A percentile compares a stretch with the other conserved stretches of the same genome.
phyloP scores from a whole-genome alignment of 2,329 filamentous ascomycete species.

The Fusarium illudens region DNA sequence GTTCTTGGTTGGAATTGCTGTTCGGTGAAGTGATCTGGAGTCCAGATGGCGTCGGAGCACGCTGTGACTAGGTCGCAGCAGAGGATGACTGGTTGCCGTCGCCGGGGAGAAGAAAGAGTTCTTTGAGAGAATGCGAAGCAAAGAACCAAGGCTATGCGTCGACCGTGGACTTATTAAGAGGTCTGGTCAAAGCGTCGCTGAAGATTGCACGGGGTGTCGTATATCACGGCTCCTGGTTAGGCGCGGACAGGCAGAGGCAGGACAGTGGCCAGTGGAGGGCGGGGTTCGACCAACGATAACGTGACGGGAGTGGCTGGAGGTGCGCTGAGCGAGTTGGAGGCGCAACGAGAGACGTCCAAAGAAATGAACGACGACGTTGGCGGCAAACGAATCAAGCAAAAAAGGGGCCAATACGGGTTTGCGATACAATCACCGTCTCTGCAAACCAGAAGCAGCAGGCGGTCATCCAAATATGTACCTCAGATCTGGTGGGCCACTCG shows the following conservation, averaged over 20 bases:
- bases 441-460: constrained; percentile 11
- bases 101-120: background rate
- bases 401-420: constrained; percentile 9
- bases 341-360: constrained; percentile 14
- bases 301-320: constrained; percentile 43
- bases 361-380: constrained; percentile 7
- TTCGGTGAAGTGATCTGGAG: constrained; percentile 12
- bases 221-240: constrained; percentile 42
- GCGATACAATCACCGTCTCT: constrained; percentile 10
- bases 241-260: constrained; percentile 33
- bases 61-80: constrained; percentile 15
- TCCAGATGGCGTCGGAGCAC: constrained; percentile 12
- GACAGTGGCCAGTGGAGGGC: constrained; percentile 30
- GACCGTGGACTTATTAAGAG: constrained; percentile 18
- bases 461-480: constrained; percentile 32
- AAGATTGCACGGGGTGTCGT: constrained; percentile 29
- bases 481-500: constrained; percentile 30
- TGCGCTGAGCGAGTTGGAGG: constrained; percentile 30
- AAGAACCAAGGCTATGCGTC: constrained; percentile 2
- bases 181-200: constrained; percentile 30
- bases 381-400: constrained; percentile 21
- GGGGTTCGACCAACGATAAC: constrained; percentile 41
- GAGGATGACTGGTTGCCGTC: constrained; percentile 1
- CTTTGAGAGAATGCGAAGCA: constrained; percentile 14
- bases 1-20: constrained; percentile 4